A percentile compares a stretch with the other conserved stretches of the same genome.
Evolutionary conservation across 2,329 filamentous ascomycete genomes (phyloP).

Genomic region (Microdochium bolleyi): DNA sequence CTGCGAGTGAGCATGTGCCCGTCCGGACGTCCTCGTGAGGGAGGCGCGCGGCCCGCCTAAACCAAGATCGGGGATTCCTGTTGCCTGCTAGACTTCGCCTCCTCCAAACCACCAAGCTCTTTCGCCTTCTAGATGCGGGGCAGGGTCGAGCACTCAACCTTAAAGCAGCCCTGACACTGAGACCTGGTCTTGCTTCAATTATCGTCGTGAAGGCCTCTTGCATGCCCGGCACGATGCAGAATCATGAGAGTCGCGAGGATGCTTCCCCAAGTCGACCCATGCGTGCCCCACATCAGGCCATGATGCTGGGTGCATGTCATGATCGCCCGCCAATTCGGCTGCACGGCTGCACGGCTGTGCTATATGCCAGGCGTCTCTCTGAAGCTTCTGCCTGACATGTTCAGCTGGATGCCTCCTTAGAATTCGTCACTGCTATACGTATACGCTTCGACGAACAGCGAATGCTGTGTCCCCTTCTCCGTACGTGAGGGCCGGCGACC

Average conservation of each 20-base stretch:
- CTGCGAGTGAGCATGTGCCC: background rate
- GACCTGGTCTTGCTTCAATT: too few species aligned
- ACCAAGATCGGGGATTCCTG: background rate
- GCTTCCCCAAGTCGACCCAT: background rate
- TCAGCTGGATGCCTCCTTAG: too few species aligned
- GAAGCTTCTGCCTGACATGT: background rate
- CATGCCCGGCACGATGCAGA: too few species aligned
- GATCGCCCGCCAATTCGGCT: background rate
- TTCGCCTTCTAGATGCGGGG: background rate
- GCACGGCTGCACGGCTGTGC: background rate
- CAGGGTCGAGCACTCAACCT: background rate
- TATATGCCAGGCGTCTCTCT: background rate
- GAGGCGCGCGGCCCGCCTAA: background rate
- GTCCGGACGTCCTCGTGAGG: background rate
- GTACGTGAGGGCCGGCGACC: too few species aligned
- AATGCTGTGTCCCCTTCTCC: background rate
- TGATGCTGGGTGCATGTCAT: background rate
- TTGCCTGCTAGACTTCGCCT: background rate
- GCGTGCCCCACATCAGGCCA: background rate
- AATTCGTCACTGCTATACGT: background rate
- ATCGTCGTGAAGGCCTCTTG: too few species aligned
- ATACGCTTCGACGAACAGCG: background rate
- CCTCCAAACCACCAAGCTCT: background rate
- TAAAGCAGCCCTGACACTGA: too few species aligned
- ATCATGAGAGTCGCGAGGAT: too few species aligned